phyloP scores from a whole-genome alignment of 192 early-diverging fungal species.

The Mortierella claussenii region DNA sequence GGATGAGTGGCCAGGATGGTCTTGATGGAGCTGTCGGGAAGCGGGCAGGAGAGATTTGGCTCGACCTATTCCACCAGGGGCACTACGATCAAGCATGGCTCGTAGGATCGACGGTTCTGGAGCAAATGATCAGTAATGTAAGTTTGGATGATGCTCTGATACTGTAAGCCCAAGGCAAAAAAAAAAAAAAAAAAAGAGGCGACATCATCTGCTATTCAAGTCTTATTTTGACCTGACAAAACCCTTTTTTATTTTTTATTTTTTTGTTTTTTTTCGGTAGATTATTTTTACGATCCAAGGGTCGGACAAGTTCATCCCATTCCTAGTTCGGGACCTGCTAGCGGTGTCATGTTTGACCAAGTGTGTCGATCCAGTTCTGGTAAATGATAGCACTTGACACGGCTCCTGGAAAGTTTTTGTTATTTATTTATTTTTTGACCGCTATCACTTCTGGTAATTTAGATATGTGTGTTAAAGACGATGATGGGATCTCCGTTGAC shows the following conservation, averaged over 20 bases:
- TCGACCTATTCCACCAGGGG: slow-evolving; percentile 9
- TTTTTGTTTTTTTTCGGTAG: background rate
- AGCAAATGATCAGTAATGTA: slow-evolving; percentile 44
- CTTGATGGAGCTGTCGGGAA: background rate
- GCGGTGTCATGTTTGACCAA: slow-evolving; percentile 24
- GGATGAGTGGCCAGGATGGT: too few relatives aligned
- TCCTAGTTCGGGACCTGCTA: slow-evolving; percentile 29
- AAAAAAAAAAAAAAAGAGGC: too few relatives aligned
- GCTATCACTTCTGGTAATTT: background rate
- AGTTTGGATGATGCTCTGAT: too few relatives aligned
- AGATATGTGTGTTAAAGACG: slow-evolving; percentile 14
- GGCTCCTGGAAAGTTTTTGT: too few relatives aligned
- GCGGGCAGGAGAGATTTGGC: slow-evolving; percentile 19
- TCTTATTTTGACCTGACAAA: too few relatives aligned
- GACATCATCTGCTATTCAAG: too few relatives aligned
- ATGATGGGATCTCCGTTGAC: slow-evolving; percentile 37
- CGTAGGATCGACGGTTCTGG: slow-evolving; percentile 39
- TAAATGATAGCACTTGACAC: too few relatives aligned
- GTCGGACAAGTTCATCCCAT: slow-evolving; percentile 36
- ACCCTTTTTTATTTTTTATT: background rate
- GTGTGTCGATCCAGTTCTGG: slow-evolving; percentile 16
- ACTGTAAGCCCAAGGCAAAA: too few relatives aligned
- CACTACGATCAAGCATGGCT: slow-evolving; percentile 39
- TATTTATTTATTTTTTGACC: background rate
- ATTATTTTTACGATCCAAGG: slow-evolving; percentile 24